Conservation (phyloP, 257 asterid genomes). For the Echites panduratus region DNA sequence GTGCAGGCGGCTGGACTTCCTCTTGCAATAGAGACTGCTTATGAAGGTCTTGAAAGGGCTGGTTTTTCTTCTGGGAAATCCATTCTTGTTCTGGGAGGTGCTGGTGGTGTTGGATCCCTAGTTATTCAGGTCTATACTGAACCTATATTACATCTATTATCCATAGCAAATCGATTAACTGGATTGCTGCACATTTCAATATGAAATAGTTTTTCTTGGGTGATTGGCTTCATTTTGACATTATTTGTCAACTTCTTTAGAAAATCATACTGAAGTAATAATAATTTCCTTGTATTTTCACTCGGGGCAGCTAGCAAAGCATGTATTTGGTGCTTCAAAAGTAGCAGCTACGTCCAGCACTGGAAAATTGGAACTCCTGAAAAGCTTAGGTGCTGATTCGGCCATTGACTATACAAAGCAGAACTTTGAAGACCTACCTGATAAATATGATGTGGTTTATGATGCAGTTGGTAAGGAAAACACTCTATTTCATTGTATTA, state of each 20-base stretch:
- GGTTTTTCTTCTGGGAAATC: conserved; percentile 75
- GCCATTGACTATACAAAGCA: conserved; percentile 86
- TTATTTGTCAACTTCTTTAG: neutral
- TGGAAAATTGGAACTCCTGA: conserved; percentile 51
- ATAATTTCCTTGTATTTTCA: neutral
- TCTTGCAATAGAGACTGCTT: conserved; percentile 82
- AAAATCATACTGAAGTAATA: neutral
- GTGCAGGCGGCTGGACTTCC: conserved; percentile 79
- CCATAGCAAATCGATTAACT: neutral
- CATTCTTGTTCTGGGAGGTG: conserved; percentile 93
- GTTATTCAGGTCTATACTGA: conserved; percentile 58
- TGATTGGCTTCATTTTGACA: too few relatives aligned
- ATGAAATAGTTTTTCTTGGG: too few relatives aligned
- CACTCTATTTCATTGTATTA: neutral
- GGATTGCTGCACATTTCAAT: neutral
- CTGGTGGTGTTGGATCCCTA: conserved; percentile 93
- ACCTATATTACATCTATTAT: neutral
- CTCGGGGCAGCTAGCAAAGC: conserved; percentile 63
- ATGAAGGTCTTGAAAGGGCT: conserved; percentile 73
- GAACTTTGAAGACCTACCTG: conserved; percentile 59
- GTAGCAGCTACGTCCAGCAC: conserved; percentile 85
- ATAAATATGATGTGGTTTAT: conserved; percentile 71
- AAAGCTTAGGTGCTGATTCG: conserved; percentile 75
- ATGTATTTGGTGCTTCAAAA: conserved; percentile 84
- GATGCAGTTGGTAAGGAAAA: conserved; percentile 78